Percentiles rank a stretch among this genome's conserved stretches.
phyloP scores from a whole-genome alignment of 179 eudicot genomes.

The Camellia oleifera region DNA sequence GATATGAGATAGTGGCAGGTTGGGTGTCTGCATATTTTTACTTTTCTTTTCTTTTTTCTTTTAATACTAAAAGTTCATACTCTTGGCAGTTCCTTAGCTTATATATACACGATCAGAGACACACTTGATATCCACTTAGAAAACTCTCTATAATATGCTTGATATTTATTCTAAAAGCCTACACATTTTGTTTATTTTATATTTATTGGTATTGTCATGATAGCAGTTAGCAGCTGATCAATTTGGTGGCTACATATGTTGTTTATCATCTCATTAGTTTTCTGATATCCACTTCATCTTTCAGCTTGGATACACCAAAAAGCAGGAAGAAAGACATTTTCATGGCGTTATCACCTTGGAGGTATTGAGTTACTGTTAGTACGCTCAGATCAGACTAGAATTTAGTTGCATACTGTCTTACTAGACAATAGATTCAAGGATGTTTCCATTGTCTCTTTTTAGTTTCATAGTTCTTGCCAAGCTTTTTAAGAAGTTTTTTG shows the following conservation, averaged over 20 bases:
- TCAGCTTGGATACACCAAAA: conserved; percentile 99
- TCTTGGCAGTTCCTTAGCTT: no score
- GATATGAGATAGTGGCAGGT: neutral
- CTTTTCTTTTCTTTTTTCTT: neutral
- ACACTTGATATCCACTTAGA: no score
- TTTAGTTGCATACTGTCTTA: neutral
- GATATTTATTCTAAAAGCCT: no score
- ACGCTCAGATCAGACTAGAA: neutral
- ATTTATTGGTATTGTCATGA: no score
- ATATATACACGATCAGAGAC: no score
- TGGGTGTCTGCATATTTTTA: neutral
- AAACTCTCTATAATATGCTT: no score
- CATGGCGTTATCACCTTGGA: conserved; percentile 97
- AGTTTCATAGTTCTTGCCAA: neutral
- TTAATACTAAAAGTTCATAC: neutral
- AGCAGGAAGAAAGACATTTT: conserved; percentile 95
- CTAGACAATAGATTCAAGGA: neutral
- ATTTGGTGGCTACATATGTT: neutral
- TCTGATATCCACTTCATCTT: conserved; percentile 18
- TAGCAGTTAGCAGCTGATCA: neutral
- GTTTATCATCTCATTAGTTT: conserved; percentile 1
- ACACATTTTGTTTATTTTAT: no score
- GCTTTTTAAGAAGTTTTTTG: neutral
- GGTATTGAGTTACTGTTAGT: conserved; percentile 40
- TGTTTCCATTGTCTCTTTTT: neutral